A percentile compares a stretch with the other conserved stretches of the same genome.
These are phyloP conservation scores for Rhynchospora breviuscula DNA, from an alignment of 176 grass and related monocot genomes.

Conservation along the genomic window DNA sequence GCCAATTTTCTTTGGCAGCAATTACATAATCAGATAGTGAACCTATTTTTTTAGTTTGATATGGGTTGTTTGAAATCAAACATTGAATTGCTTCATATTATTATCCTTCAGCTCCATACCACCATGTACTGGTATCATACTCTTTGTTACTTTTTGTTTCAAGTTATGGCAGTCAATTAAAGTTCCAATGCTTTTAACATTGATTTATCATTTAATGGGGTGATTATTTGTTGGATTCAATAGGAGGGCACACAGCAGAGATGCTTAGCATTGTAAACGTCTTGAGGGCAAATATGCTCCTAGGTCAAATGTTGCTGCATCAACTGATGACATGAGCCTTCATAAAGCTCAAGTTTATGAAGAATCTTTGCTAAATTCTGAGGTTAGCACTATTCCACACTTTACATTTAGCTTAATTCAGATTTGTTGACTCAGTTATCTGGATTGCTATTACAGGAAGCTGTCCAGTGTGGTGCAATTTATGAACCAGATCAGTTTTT, in stretches of 20 bases:
- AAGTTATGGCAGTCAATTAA: background rate
- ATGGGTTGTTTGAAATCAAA: no score
- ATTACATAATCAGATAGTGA: no score
- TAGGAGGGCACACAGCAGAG: slow-evolving; percentile 91
- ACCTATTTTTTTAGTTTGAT: no score
- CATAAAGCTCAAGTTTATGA: slow-evolving; percentile 74
- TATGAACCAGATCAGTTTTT: no score
- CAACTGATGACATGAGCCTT: slow-evolving; percentile 91
- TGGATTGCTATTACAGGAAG: no score
- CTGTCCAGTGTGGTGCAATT: no score
- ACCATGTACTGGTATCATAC: background rate
- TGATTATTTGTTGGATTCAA: background rate
- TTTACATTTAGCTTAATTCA: background rate
- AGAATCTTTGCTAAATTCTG: slow-evolving; percentile 43
- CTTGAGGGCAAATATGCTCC: slow-evolving; percentile 64
- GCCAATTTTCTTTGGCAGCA: no score
- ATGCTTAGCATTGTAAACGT: slow-evolving; percentile 64
- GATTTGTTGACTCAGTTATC: no score
- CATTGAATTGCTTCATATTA: no score
- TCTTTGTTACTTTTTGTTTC: background rate
- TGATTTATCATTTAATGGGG: background rate
- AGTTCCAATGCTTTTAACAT: background rate
- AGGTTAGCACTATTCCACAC: slow-evolving; percentile 4
- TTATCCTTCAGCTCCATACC: background rate
- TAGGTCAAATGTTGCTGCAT: slow-evolving; percentile 77